phyloP scores from a whole-genome alignment of 164 flowering plant genomes.

The Hamamelis virginiana region DNA sequence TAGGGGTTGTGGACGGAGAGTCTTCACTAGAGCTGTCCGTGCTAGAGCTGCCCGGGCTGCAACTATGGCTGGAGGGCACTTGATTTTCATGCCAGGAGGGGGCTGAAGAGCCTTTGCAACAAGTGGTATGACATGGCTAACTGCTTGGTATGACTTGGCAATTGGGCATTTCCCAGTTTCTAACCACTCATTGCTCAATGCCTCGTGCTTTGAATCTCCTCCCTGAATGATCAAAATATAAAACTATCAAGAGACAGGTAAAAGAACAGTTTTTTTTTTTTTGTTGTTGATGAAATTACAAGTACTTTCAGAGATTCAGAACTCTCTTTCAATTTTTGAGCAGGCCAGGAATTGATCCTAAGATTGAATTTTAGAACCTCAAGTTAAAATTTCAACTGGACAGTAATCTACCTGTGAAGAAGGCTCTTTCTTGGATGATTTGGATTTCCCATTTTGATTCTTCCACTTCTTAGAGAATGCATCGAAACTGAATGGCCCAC shows the following conservation, averaged over 20 bases:
- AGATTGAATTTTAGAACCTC: neutral
- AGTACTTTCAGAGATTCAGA: neutral
- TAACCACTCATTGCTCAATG: conserved; percentile 89
- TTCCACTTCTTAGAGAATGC: conserved; percentile 66
- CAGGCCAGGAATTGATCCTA: neutral
- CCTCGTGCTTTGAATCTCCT: conserved; percentile 73
- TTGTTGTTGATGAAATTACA: no score
- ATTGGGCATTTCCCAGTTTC: conserved; percentile 90
- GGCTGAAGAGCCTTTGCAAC: conserved; percentile 84
- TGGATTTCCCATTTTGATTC: conserved; percentile 52
- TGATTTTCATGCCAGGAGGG: conserved; percentile 70
- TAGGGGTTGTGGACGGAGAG: conserved; percentile 87
- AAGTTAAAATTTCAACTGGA: neutral
- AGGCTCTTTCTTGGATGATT: conserved; percentile 54
- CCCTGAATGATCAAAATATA: conserved; percentile 37
- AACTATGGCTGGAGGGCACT: conserved; percentile 86
- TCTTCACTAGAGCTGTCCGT: conserved; percentile 78
- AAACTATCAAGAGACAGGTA: neutral
- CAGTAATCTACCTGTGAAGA: conserved; percentile 56
- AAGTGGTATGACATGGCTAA: conserved; percentile 76
- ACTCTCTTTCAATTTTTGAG: neutral
- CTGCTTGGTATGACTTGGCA: conserved; percentile 91
- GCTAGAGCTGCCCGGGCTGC: conserved; percentile 93
- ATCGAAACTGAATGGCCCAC: conserved; percentile 88
- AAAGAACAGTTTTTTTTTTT: neutral